Percentiles rank a stretch among this genome's conserved stretches.
Evolutionary conservation across 2,329 filamentous ascomycete genomes (phyloP).

Genomic region (Cadophora luteo-olivacea): DNA sequence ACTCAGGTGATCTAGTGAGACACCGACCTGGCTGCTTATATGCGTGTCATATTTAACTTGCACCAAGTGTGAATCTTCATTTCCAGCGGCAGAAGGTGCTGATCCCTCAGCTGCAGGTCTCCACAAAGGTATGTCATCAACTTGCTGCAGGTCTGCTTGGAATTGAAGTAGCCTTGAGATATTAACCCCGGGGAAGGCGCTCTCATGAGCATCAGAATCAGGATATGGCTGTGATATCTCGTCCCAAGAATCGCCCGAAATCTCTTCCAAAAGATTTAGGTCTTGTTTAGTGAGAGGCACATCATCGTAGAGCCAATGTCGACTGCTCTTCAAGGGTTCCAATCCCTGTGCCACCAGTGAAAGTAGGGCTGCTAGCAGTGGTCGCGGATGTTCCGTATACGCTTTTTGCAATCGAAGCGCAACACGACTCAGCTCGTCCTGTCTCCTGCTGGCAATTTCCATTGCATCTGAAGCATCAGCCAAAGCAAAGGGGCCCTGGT

Average conservation of each 20-base stretch:
- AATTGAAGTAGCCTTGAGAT: not conserved
- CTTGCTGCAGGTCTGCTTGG: not conserved
- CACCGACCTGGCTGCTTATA: not conserved
- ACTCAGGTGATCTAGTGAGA: not conserved
- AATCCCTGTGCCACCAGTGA: constrained; percentile 20
- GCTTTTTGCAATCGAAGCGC: constrained; percentile 13
- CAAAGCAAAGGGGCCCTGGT: constrained; percentile 35
- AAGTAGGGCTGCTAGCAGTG: constrained; percentile 30
- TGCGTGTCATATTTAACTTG: not conserved
- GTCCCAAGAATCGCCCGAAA: constrained; percentile 35
- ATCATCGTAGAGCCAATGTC: constrained; percentile 19
- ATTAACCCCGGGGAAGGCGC: not conserved
- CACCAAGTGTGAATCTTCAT: not conserved
- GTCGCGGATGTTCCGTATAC: constrained; percentile 25
- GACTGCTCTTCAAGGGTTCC: not conserved
- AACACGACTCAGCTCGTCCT: constrained; percentile 15
- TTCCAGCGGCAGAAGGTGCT: too few species aligned
- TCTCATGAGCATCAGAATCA: not conserved
- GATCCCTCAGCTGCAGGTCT: not conserved
- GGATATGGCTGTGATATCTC: constrained; percentile 14
- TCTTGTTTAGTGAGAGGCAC: constrained; percentile 13
- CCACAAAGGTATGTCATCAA: constrained; percentile 14
- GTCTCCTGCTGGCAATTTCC: constrained; percentile 21
- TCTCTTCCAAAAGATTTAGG: constrained; percentile 23
- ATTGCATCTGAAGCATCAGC: constrained; percentile 23